Evolutionary conservation across 495 filamentous ascomycete genomes (phyloP), one percentile per base, ranked within the genome.

Genomic region (Daldinia vernicosa): DNA sequence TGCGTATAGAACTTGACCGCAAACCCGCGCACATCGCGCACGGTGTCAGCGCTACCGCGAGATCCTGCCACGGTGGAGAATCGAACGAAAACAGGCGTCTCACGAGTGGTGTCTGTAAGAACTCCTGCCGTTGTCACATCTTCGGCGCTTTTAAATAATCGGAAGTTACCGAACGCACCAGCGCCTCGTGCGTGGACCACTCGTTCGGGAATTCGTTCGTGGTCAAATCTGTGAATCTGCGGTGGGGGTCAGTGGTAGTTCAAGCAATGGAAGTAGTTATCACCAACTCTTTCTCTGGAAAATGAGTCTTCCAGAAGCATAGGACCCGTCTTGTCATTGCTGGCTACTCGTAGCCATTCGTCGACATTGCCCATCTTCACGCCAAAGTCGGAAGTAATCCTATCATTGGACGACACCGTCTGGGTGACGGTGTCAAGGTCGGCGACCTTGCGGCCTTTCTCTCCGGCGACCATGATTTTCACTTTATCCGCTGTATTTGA

Each of bases 131-230:
- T 82, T 5, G 91, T 91, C 7, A 95, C 83, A 56, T 95, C 90
- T 50, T 84, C 80, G 43, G 88, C 87, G 69, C 89, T 90, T 78
- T 95, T 85, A 62, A 86, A 84, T 2, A 97, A 80, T 60, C 84
- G 91, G 82, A 96, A 97, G 30, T 86, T 93, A 12, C 94, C 94
- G 72, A 95, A 96, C 17, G 94, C 93, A 39, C 89, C 94, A 14
- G 87, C 82, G 22, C 93, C 94, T 33, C 93, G 91, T 28, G 94
- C 94, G 75, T 97, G 94, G 5, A 97, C 93, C 14, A 96, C 93
- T 57, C 94, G 85, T 78, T 92, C 89, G 0, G 89, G 88, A 37
- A 91, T 89, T 15, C 89, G 84, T 76, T 91, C 89, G 30, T 88
- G 83, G 75, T 90, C 88, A 60, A 74, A 80, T 61, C 70, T 59